Percentiles rank a stretch among this genome's conserved stretches.
These are phyloP conservation scores for Scortechinia acanthostroma DNA, from an alignment of 2,329 filamentous ascomycete genomes.

Conservation along the genomic window DNA sequence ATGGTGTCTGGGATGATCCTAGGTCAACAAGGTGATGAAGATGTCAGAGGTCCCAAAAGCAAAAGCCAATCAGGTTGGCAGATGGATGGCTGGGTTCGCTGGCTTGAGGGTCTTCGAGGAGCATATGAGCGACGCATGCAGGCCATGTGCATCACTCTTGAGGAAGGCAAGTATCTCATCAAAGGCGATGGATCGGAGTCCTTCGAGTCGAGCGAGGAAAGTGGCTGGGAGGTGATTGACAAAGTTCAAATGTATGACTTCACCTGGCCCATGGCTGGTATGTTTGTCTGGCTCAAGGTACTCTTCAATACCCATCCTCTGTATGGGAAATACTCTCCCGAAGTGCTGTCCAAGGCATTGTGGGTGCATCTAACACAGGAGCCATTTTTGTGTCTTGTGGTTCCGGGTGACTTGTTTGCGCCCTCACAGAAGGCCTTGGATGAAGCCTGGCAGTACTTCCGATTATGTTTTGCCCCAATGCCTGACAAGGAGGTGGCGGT, in stretches of 20 bases:
- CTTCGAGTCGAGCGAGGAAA: slow-evolving; percentile 24
- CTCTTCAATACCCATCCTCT: slow-evolving; percentile 70
- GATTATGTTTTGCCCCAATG: neutral
- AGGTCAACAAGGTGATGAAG: slow-evolving; percentile 52
- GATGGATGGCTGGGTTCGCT: slow-evolving; percentile 79
- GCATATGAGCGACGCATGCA: slow-evolving; percentile 81
- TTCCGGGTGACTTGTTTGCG: neutral
- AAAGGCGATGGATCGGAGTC: slow-evolving; percentile 44
- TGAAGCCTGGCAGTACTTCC: neutral
- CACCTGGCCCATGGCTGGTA: slow-evolving; percentile 74
- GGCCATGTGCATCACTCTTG: slow-evolving; percentile 68
- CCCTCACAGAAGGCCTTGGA: neutral
- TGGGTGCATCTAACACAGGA: neutral
- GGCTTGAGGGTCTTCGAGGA: slow-evolving; percentile 78
- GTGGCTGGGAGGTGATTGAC: slow-evolving; percentile 70
- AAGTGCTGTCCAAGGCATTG: slow-evolving; percentile 6
- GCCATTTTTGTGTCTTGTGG: neutral
- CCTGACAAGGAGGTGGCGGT: neutral
- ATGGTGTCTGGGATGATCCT: slow-evolving; percentile 74
- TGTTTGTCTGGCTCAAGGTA: slow-evolving; percentile 82
- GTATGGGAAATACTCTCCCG: slow-evolving; percentile 26
- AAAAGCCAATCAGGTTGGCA: slow-evolving; percentile 60
- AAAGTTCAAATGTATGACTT: slow-evolving; percentile 72
- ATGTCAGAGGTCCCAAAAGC: slow-evolving; percentile 31
- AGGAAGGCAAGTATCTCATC: slow-evolving; percentile 58